These are phyloP conservation scores for Pilasporangium apinafurcum DNA, from an alignment of 352 stramenopile genomes.

Conservation along the genomic window DNA sequence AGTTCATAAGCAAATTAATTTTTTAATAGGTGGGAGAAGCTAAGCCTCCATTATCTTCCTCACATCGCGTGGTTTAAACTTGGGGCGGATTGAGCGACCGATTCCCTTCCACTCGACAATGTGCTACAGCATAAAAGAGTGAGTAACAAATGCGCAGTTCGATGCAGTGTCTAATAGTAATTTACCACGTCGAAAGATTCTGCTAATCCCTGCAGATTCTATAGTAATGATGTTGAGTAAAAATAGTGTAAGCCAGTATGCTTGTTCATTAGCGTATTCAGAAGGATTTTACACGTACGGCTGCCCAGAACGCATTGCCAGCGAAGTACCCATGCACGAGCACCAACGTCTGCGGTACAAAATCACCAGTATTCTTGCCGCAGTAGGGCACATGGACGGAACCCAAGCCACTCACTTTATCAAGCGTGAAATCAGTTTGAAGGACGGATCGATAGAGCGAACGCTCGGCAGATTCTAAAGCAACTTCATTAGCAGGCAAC, in stretches of 20 bases:
- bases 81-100: not conserved
- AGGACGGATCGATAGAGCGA: conserved; percentile 1
- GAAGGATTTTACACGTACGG: conserved; percentile 6
- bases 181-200: conserved; percentile 1
- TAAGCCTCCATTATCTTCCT: too few species aligned
- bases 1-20: not conserved
- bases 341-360: conserved; percentile 5
- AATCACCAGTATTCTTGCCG: not conserved
- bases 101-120: conserved; percentile 3
- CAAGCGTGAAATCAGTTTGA: not conserved
- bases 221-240: too few species aligned
- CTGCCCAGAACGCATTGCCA: conserved; percentile 20
- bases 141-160: not conserved
- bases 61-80: conserved; percentile 3
- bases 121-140: not conserved
- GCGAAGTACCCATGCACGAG: conserved; percentile 14
- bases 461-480: not conserved
- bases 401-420: not conserved
- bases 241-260: too few species aligned
- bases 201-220: conserved; percentile 1
- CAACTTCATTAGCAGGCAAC: conserved; percentile 1
- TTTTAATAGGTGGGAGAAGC: too few species aligned
- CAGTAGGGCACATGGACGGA: conserved; percentile 1
- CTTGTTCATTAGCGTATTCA: not conserved
- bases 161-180: too few species aligned